Evolutionary conservation across 331 rosid genomes (phyloP), one percentile per base, ranked within the genome.

Genomic region (Spiraea crenata): DNA sequence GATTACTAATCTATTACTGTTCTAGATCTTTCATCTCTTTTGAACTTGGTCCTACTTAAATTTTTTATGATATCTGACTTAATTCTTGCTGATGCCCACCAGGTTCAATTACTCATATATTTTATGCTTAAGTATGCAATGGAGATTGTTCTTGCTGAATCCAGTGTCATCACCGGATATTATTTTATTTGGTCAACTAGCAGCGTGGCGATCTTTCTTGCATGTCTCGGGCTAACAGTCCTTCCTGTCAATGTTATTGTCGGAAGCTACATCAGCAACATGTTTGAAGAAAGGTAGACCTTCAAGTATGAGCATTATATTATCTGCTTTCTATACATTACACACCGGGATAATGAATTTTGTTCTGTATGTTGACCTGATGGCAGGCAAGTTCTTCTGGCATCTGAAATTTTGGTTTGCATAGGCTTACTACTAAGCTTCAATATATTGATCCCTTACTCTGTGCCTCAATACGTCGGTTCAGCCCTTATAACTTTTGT

Each of bases 401-500:
- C 92, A 54, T 89, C 96, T 56, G 96, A 92, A 80, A 77, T 92
- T 72, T 69, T 92, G 85, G 92, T 90, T 57, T 90, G 87, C 80
- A 60, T 86, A 50, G 96, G 95, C 70, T 70, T 92, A 69, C 80
- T 92, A 65, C 74, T 90, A 65, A 90, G 98, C 85, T 90, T 92
- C 79, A 85, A 90, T 34, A 41, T 74, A 58, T 42, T 85, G 57
- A 81, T 70, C 58, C 89, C 92, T 62, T 92, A 92, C 80, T 57
- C 92, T 0, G 84, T 80, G n/a, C 76, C 83, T 74, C 98, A 92
- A 46, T 90, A 92, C 67, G 96, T 92, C 51, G 85, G 96, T 78
- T 92, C 98, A 5, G 95, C 95, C 57, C 79, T 89, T 19, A 69
- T 90, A 80, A 89, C 96, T 5, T 92, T 92, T 68, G 95, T 92